Evolutionary conservation across 1,284 basidiomycete genomes (phyloP), one percentile per base, ranked within the genome.

Genomic region (Neolentinus lepideus): DNA sequence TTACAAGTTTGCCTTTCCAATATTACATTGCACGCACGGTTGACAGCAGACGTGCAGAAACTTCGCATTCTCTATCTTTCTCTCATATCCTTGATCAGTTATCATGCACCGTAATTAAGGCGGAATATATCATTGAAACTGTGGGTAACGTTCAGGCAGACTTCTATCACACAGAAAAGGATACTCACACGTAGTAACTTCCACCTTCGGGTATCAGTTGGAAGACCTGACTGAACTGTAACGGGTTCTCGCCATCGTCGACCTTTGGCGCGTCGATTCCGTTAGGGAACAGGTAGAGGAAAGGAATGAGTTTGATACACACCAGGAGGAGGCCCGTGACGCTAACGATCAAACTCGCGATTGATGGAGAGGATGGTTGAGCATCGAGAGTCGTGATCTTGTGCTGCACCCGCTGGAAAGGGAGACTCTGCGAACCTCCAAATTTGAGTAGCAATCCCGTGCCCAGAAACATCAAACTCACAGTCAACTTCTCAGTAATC

Each of bases 191-290:
- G 69, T 88, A 98, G 80, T 92, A 98, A 62, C 82, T 83, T 26
- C 66, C 70, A 16, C 76, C 82, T 22, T 97, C 93, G 29, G 84
- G 88, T 58, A 91, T 80, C 53, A 98, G 83, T 62, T 95, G 93
- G 84, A 98, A 99, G 58, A 87, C 76, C 72, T 97, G 94, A 61
- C 85, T 90, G 79, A 92, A 98, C 65, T 84, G 85, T 58, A 98
- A 75, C n/a, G 91, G 83, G 65, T 92, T 90, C 56, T 71, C 56
- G 61, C 78, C 79, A 64, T 88, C 90, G 60, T 95, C 94, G 60
- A 96, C 82, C 92, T 92, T 62, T 16, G 38, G n/a, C 38, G 38
- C 10, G 35, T 10, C 50, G 29, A 48, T 19, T 9, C 31, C 22
- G 9, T 54, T 52, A 52, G 19, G 8, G 46, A 21, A 56, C 36